phyloP scores from a whole-genome alignment of 1,284 basidiomycete species.

The Bondarzewia mesenterica region DNA sequence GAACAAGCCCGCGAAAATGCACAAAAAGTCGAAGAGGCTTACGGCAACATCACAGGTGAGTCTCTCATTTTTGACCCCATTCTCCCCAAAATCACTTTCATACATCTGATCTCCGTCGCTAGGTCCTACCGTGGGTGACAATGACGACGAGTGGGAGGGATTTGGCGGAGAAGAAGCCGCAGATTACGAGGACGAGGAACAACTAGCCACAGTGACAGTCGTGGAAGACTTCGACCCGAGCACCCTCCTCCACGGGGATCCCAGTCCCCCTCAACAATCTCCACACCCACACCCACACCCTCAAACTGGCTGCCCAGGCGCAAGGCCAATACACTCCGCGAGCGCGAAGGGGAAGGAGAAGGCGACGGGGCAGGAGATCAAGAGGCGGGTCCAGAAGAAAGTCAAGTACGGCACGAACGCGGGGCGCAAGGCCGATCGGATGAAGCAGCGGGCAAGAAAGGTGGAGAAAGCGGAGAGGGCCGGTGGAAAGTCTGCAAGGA shows the following conservation, averaged over 20 bases:
- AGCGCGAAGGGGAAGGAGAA: background rate
- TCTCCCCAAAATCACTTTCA: conserved; percentile 5
- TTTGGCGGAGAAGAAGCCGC: conserved; percentile 41
- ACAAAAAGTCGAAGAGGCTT: conserved; percentile 62
- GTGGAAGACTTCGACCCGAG: conserved; percentile 75
- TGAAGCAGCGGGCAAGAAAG: conserved; percentile 52
- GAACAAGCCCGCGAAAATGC: conserved; percentile 67
- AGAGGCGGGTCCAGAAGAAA: conserved; percentile 28
- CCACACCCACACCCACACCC: background rate
- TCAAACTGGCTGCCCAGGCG: background rate
- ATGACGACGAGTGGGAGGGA: conserved; percentile 36
- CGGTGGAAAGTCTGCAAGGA: conserved; percentile 47
- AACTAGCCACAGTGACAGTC: conserved; percentile 74
- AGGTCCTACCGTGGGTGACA: conserved; percentile 8
- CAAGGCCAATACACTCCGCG: background rate
- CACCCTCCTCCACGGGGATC: conserved; percentile 37
- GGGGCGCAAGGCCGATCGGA: conserved; percentile 43
- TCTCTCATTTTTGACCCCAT: background rate
- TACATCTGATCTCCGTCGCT: conserved; percentile 13
- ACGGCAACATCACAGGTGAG: conserved; percentile 44
- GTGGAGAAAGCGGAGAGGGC: conserved; percentile 60
- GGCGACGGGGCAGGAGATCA: background rate
- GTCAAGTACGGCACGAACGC: conserved; percentile 58
- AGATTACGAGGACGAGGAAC: conserved; percentile 68
- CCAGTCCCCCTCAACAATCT: no score